phyloP scores from a whole-genome alignment of 1,284 basidiomycete genomes.

The Phellinidium pouzarii region DNA sequence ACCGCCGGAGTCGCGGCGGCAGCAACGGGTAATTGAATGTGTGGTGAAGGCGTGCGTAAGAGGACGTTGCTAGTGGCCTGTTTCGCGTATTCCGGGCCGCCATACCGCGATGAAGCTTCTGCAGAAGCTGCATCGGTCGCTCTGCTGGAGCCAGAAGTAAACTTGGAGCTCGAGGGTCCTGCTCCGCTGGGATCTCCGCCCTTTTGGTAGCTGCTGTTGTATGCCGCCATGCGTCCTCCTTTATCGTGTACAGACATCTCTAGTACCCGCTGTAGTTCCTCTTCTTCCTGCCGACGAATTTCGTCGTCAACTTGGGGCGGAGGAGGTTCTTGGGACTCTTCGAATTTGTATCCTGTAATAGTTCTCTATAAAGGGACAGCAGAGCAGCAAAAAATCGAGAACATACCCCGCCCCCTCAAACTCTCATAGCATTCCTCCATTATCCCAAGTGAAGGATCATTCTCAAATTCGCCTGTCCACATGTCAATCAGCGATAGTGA shows the following conservation, averaged over 20 bases:
- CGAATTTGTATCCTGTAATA: constrained; percentile 64
- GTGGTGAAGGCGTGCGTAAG: constrained; percentile 35
- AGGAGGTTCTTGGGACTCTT: constrained; percentile 55
- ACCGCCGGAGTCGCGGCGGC: constrained; percentile 22
- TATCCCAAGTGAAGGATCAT: constrained; percentile 75
- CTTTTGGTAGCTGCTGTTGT: constrained; percentile 28
- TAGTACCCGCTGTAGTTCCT: constrained; percentile 85
- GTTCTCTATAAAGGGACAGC: neutral
- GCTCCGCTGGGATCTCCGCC: constrained; percentile 36
- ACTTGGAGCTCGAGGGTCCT: constrained; percentile 29
- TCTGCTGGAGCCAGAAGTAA: constrained; percentile 12
- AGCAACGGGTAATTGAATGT: constrained; percentile 23
- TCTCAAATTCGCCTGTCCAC: constrained; percentile 85
- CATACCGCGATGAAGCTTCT: constrained; percentile 18
- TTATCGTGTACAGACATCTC: constrained; percentile 87
- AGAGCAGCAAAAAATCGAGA: neutral
- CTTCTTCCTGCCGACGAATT: constrained; percentile 77
- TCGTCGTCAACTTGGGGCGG: constrained; percentile 73
- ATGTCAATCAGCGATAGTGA: constrained; percentile 69
- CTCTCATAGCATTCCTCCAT: constrained; percentile 88
- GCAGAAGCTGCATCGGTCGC: constrained; percentile 23
- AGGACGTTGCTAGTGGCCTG: constrained; percentile 38
- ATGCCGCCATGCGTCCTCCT: constrained; percentile 56
- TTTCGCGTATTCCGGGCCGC: constrained; percentile 15
- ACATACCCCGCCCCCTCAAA: constrained; percentile 77